These are phyloP conservation scores for Syzygium syzygioides DNA, from an alignment of 441 rosid genomes.

Conservation along the genomic window DNA sequence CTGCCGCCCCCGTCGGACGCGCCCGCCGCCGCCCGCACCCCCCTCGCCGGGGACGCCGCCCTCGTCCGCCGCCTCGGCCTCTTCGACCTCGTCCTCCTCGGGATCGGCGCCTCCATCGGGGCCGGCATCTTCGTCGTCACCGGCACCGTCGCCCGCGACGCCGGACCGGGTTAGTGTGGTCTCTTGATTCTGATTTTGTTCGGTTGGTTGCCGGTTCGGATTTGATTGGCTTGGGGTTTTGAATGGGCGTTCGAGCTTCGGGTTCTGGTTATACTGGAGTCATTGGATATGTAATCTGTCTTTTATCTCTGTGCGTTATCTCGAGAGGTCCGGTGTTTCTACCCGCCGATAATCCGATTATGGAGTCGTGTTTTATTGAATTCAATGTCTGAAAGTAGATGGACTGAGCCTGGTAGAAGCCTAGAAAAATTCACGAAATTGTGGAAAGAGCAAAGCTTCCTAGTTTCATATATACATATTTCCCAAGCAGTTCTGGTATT, in stretches of 20 bases:
- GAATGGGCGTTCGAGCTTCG: not conserved
- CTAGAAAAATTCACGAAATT: not conserved
- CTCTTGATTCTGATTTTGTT: not conserved
- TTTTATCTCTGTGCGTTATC: not conserved
- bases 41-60: conserved; percentile 35
- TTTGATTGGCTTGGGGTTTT: not conserved
- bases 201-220: not conserved
- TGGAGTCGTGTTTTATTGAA: not conserved
- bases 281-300: not conserved
- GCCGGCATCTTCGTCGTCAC: conserved; percentile 98
- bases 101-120: conserved; percentile 92
- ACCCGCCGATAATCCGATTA: not conserved
- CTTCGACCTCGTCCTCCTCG: conserved; percentile 73
- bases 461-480: not conserved
- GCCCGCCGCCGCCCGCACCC: conserved; percentile 18
- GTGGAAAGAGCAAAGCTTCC: not conserved
- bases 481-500: not conserved
- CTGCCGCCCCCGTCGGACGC: conserved; percentile 27
- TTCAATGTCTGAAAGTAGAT: not conserved
- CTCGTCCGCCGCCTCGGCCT: conserved; percentile 84
- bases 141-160: conserved; percentile 93
- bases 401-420: not conserved
- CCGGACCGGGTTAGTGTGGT: conserved; percentile 69
- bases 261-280: not conserved
- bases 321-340: not conserved